Percentiles rank a stretch among this genome's conserved stretches.
Evolutionary conservation across 768 basidiomycete genomes (phyloP).

Genomic region (Termitomyces sp.): DNA sequence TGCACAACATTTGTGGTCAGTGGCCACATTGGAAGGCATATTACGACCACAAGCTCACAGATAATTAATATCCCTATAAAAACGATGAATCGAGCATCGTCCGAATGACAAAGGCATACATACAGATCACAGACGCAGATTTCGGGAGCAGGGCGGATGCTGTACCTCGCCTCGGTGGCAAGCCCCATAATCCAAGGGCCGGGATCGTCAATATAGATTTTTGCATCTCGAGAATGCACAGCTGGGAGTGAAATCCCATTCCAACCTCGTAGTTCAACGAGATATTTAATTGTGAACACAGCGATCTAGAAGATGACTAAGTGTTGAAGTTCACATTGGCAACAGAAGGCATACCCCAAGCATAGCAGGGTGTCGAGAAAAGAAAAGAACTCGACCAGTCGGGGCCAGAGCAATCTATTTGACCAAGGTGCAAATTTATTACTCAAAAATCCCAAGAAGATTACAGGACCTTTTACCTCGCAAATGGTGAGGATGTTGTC

Average conservation of each 20-base stretch:
- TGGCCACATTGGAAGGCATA: constrained; percentile 3
- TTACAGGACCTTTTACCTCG: constrained; percentile 49
- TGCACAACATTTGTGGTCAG: constrained; percentile 21
- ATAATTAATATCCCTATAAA: constrained; percentile 69
- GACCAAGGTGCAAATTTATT: constrained; percentile 48
- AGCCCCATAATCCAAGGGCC: constrained; percentile 96
- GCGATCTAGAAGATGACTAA: constrained; percentile 48
- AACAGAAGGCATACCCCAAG: constrained; percentile 51
- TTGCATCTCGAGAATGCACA: constrained; percentile 85
- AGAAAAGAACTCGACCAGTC: constrained; percentile 82
- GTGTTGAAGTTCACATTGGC: neutral
- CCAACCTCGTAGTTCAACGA: constrained; percentile 92
- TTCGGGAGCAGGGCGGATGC: constrained; percentile 69
- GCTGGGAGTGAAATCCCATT: constrained; percentile 79
- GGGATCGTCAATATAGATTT: constrained; percentile 92
- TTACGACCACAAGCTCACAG: constrained; percentile 38
- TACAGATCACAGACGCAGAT: constrained; percentile 86
- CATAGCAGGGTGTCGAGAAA: constrained; percentile 87
- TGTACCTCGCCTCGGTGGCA: constrained; percentile 78
- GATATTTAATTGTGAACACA: constrained; percentile 85
- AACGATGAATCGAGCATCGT: constrained; percentile 1
- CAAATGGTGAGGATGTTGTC: constrained; percentile 92
- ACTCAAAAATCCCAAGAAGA: constrained; percentile 28
- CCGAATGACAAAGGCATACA: constrained; percentile 20
- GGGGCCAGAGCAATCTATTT: constrained; percentile 77